Base-by-base conservation (phyloP, 148 eudicot species). In the Simmondsia chinensis region DNA sequence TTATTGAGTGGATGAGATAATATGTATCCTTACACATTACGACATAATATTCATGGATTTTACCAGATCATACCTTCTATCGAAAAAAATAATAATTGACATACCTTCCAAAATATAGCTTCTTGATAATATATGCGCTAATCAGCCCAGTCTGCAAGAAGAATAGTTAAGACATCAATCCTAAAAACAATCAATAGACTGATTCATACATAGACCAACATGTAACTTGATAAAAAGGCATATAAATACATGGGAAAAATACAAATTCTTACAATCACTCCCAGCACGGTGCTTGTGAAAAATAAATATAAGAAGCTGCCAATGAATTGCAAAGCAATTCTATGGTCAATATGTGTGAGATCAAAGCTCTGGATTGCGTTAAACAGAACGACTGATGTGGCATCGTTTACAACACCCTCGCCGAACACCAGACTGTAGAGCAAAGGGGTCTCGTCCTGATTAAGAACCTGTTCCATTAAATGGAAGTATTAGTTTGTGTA, bases 341-440 rank as follows among this genome's bases (percentile, higher is more conserved):
- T 56, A 39, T 47, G 59, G 53, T 79, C 65, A 32, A 79, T 44
- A 10, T 65, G 33, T 19, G 80, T 48, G 39, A 83, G 59, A 53
- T 79, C 94, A 42, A 76, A 71, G 43, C 52, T 70, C 50, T 76
- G 76, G 28, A 83, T 60, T 12, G 94, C 94, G 45, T 83, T 79
- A 26, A 79, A 83, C 24, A 83, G 81, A 58, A 83, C 87, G 39
- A 83, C 81, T 3, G 94, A 83, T 35, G 87, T 78, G 15, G 94
- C 94, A 57, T 83, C 94, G 52, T 83, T 83, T 9, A 83, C 87
- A 30, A 83, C 83, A 31, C 94, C 87, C 61, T 83, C 87, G 33
- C 94, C 87, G 43, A 83, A 83, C 30, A 83, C 87, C 52, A 83
- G 68, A 68, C 94, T 83, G 69, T 83, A 79, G 21, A 83, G 83